Base-by-base conservation (phyloP, 202 grass and related monocot species). In the Elaeis oleifera region DNA sequence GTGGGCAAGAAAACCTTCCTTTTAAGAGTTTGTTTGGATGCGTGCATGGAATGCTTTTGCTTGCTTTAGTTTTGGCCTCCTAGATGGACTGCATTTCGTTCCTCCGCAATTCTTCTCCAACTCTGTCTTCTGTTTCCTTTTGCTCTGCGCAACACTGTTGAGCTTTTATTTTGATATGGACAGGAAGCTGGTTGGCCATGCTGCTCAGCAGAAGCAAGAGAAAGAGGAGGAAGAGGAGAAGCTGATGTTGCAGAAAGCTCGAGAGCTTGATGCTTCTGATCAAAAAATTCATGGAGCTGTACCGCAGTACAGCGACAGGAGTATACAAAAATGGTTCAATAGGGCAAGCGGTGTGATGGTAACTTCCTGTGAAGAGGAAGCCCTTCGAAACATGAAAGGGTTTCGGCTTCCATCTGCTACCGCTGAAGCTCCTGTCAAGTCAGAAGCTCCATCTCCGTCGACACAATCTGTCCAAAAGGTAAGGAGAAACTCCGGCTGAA, bases 381-480 rank as follows among this genome's bases (percentile, higher is more conserved):
- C 94, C 59, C 77, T 99, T 15, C 94, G 94, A 55, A 86, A 77
- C 62, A 99, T 99, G 94, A 99, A 99, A 71, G 94, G 88, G 14
- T 92, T 92, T 39, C 89, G 94, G 94, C 94, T 99, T 73, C 88
- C 94, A 1, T 99, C 94, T 18, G 94, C 94, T 49, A 99, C 94
- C 6, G 88, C 94, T 23, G 85, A 83, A 77, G 81, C 88, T 6
- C 63, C 65, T 0, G 50, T 78, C 27, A 92, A 86, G 79, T 72
- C 80, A 15, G 77, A 80, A 19, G 71, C 78, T 9, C 88, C 94
- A 17, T 89, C 65, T 89, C 65, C 13, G 80, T 70, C 0, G 85
- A 99, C 49, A 99, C 88, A 23, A 19, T 73, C 27, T 99, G 88
- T 55, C 94, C 94, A 0, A 75, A 89, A 72, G 94, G 94, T 17